Percentiles rank a stretch among this genome's conserved stretches.
These are phyloP conservation scores for Globisporangium apiculatum DNA, from an alignment of 352 stramenopile species.

Conservation along the genomic window DNA sequence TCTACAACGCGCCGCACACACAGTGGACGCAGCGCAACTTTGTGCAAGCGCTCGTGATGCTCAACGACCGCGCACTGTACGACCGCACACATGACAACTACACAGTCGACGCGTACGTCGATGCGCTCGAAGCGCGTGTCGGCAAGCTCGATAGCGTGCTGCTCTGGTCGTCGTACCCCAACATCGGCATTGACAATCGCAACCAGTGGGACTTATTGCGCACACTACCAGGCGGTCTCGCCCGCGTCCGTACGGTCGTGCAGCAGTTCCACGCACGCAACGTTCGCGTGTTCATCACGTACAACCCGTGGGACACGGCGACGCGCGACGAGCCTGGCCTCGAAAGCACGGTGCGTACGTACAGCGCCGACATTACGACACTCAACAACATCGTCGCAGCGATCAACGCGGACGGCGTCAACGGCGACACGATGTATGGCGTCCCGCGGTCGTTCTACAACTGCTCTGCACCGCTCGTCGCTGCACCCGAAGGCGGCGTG, in stretches of 20 bases:
- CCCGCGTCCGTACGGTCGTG: constrained; percentile 38
- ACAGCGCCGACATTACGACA: constrained; percentile 58
- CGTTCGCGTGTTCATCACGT: constrained; percentile 69
- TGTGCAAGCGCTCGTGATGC: constrained; percentile 69
- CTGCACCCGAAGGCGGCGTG: constrained; percentile 57
- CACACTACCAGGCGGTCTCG: constrained; percentile 45
- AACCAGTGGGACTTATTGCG: constrained; percentile 75
- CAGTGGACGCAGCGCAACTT: constrained; percentile 79
- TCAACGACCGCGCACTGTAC: constrained; percentile 72
- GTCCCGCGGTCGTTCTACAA: constrained; percentile 79
- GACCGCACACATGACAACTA: constrained; percentile 54
- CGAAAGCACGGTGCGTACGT: constrained; percentile 58
- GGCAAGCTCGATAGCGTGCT: constrained; percentile 73
- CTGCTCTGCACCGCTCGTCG: constrained; percentile 48
- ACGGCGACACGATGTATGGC: constrained; percentile 87
- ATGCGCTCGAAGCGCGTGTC: constrained; percentile 40
- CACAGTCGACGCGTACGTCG: constrained; percentile 65
- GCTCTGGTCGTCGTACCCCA: constrained; percentile 77
- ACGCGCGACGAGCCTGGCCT: constrained; percentile 50
- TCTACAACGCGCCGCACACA: constrained; percentile 57
- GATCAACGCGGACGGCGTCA: constrained; percentile 68
- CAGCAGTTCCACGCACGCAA: constrained; percentile 48
- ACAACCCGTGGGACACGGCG: constrained; percentile 79
- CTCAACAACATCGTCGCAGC: constrained; percentile 31
- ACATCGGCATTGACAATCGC: constrained; percentile 76